A percentile compares a stretch with the other conserved stretches of the same genome.
Evolutionary conservation across 495 filamentous ascomycete genomes (phyloP).

Genomic region (Opeltia flavorubescens): DNA sequence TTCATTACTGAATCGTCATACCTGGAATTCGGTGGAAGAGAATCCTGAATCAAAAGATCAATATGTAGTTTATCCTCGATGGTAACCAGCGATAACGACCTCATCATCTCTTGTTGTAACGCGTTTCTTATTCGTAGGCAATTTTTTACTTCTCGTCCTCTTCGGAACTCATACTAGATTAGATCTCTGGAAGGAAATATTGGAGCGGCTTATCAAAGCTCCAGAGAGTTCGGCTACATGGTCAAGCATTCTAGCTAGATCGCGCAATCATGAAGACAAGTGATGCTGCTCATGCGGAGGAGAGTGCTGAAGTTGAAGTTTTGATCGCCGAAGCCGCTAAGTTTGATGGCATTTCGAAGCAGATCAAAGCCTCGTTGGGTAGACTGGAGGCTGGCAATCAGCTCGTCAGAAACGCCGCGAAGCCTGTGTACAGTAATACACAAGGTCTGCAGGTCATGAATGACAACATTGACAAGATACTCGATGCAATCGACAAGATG

Average conservation of each 20-base stretch:
- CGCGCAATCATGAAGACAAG: conserved; percentile 34
- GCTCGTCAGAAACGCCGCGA: conserved; percentile 80
- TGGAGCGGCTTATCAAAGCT: too few relatives aligned
- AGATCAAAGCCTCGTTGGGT: conserved; percentile 76
- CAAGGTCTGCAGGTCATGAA: conserved; percentile 72
- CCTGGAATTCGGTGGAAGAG: too few relatives aligned
- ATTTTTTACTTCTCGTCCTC: too few relatives aligned
- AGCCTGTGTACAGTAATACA: conserved; percentile 87
- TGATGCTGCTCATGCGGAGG: conserved; percentile 48
- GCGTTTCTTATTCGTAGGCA: too few relatives aligned
- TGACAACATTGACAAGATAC: conserved; percentile 75
- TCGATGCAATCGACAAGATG: conserved; percentile 74
- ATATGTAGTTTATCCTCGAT: too few relatives aligned
- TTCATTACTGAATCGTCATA: too few relatives aligned
- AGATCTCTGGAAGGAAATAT: too few relatives aligned
- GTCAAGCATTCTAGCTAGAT: neutral
- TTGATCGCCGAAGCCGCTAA: conserved; percentile 52
- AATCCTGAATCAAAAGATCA: too few relatives aligned
- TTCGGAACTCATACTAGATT: too few relatives aligned
- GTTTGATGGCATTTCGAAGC: conserved; percentile 66
- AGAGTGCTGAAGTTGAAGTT: conserved; percentile 58
- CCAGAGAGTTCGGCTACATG: neutral
- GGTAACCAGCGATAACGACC: too few relatives aligned
- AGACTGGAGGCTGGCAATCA: conserved; percentile 77
- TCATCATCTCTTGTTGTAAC: too few relatives aligned